Percentiles rank a stretch among this genome's conserved stretches.
Conservation (phyloP, 768 basidiomycete species). For the Dendrothele bispora region DNA sequence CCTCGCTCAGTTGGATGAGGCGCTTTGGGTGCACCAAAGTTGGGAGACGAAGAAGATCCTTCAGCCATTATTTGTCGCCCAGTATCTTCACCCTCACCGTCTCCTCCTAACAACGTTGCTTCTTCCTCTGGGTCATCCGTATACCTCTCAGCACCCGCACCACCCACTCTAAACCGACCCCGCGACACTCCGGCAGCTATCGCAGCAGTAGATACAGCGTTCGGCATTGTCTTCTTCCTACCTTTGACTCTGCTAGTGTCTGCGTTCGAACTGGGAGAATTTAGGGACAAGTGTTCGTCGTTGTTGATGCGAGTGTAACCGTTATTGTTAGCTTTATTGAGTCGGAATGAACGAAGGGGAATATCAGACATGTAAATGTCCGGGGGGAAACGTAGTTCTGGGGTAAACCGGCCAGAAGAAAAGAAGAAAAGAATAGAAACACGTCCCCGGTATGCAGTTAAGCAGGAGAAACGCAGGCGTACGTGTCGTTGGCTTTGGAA, state of each 20-base stretch:
- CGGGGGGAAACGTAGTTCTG: not conserved
- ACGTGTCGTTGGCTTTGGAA: too few species aligned
- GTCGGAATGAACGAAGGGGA: conserved; percentile 62
- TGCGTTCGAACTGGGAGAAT: conserved; percentile 27
- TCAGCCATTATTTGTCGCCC: conserved; percentile 17
- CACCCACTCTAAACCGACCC: conserved; percentile 24
- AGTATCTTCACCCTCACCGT: conserved; percentile 34
- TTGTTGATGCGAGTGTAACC: conserved; percentile 41
- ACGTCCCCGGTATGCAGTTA: too few species aligned
- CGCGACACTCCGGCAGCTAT: conserved; percentile 27
- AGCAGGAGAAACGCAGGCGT: too few species aligned
- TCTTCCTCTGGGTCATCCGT: conserved; percentile 66
- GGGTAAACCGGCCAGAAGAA: too few species aligned
- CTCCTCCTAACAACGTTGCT: conserved; percentile 37
- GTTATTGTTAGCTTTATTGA: conserved; percentile 39
- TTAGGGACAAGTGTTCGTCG: conserved; percentile 15
- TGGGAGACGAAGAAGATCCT: conserved; percentile 19
- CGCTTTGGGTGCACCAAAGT: conserved; percentile 3
- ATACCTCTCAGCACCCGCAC: conserved; percentile 51
- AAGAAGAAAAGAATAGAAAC: too few species aligned
- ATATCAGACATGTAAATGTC: conserved; percentile 70
- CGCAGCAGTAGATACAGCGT: conserved; percentile 18
- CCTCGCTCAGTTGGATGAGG: not conserved
- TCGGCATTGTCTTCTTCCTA: not conserved
- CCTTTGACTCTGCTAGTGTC: conserved; percentile 16